Base-by-base conservation (phyloP, 2,329 filamentous ascomycete genomes). In the Truncatella angustata region DNA sequence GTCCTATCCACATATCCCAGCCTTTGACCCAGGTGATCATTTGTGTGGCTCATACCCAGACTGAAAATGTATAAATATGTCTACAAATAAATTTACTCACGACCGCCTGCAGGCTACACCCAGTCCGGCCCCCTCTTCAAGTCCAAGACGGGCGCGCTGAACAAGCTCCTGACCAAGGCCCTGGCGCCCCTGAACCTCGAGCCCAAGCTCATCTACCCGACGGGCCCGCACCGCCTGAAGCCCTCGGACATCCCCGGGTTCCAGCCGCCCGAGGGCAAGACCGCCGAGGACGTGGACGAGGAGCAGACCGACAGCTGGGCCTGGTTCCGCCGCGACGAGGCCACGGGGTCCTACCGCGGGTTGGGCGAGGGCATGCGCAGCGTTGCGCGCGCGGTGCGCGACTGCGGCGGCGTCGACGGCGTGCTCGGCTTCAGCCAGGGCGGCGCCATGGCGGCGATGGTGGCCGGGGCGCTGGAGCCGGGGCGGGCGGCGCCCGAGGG, bases 101-200 rank as follows among this genome's bases (percentile, higher is more conserved):
- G 21, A 4, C 12, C n/a, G 24, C 24, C 10, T 20, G 11, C 39
- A 86, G 88, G 93, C 70, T 97, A 86, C 80, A 96, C 93, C 6
- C 93, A 97, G 77, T 95, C 90, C 24, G 91, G 92, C 4, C 71
- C 86, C 4, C 77, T 91, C 57, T 97, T 97, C 81, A 87, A 84
- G 67, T 82, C 87, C 69, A 97, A 97, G 75, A 95, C 90, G 42
- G 89, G 91, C 68, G 90, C 90, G 10, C 77, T 97, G 1, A 84
- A 91, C 62, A 96, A 97, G 70, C 76, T 86, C 50, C 80, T 97
- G 52, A 70, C 76, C 55, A 96, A 96, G 66, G 74, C 83, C 24
- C 87, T 97, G 57, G 70, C 79, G 2, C 79, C 85, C 40, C 72
- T 80, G 51, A 74, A 75, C 59, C 67, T 82, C 61, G 76, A 67